These are phyloP conservation scores for Didymella lethalis DNA, from an alignment of 2,329 filamentous ascomycete species.

Conservation along the genomic window DNA sequence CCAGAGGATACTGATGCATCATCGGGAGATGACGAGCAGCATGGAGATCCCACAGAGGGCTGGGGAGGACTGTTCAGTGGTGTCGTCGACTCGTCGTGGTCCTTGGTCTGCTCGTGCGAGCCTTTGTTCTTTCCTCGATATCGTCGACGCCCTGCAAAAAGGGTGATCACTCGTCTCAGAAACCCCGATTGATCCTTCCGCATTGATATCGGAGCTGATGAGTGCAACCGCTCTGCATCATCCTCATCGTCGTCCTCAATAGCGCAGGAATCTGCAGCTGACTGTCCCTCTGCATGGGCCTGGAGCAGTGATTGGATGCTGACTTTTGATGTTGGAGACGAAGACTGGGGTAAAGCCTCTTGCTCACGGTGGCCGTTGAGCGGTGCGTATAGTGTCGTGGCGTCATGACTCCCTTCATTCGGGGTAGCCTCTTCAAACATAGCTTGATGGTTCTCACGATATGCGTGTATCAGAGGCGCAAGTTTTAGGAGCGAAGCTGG, in stretches of 20 bases:
- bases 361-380: not conserved
- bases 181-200: not conserved
- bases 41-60: not conserved
- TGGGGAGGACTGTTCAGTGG: not conserved
- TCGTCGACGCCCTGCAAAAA: constrained; percentile 24
- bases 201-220: not conserved
- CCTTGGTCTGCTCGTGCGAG: too few species aligned
- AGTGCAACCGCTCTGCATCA: not conserved
- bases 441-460: not conserved
- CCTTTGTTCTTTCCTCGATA: not conserved
- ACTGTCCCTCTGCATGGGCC: not conserved
- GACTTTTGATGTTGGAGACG: not conserved
- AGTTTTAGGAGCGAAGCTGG: not conserved
- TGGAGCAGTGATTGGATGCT: not conserved
- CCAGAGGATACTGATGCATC: not conserved
- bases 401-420: not conserved
- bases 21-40: not conserved
- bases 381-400: not conserved
- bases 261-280: not conserved
- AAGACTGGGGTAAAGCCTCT: not conserved
- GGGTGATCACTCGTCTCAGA: constrained; percentile 17
- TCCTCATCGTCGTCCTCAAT: not conserved
- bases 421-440: not conserved
- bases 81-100: not conserved
- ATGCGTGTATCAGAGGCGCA: not conserved